Evolutionary conservation across 805 yeast genomes (phyloP).

Genomic region (Phaffomyces opuntiae): DNA sequence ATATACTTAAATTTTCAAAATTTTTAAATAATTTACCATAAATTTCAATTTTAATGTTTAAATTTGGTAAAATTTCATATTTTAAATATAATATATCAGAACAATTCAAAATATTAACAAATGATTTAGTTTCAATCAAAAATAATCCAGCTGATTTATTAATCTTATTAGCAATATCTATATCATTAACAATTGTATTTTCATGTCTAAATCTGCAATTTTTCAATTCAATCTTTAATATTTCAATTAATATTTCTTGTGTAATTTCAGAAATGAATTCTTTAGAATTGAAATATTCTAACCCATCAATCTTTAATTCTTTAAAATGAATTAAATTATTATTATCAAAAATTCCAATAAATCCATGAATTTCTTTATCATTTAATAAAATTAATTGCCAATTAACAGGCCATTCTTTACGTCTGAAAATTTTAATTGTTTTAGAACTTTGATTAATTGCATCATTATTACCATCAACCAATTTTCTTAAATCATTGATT

Average conservation of each 20-base stretch:
- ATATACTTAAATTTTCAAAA: slow-evolving; percentile 1
- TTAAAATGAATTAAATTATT: slow-evolving; percentile 9
- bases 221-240: slow-evolving; percentile 2
- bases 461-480: not conserved
- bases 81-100: slow-evolving; percentile 28
- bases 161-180: slow-evolving; percentile 3
- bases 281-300: slow-evolving; percentile 4
- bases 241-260: slow-evolving; percentile 5
- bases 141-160: slow-evolving; percentile 11
- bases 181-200: slow-evolving; percentile 6
- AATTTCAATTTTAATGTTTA: slow-evolving; percentile 3
- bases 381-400: slow-evolving; percentile 33
- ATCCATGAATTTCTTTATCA: slow-evolving; percentile 23
- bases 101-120: slow-evolving; percentile 31
- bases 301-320: slow-evolving; percentile 4
- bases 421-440: slow-evolving; percentile 25
- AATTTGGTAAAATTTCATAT: slow-evolving; percentile 4
- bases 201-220: not conserved
- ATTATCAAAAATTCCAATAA: slow-evolving; percentile 26
- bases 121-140: slow-evolving; percentile 28
- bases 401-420: slow-evolving; percentile 29
- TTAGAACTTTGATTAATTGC: not conserved
- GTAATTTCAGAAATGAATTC: slow-evolving; percentile 3
- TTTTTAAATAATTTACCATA: slow-evolving; percentile 7
- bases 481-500: slow-evolving; percentile 36